A percentile compares a stretch with the other conserved stretches of the same genome.
These are phyloP conservation scores for Hypoxylon subgilvum DNA, from an alignment of 495 filamentous ascomycete species.

Conservation along the genomic window DNA sequence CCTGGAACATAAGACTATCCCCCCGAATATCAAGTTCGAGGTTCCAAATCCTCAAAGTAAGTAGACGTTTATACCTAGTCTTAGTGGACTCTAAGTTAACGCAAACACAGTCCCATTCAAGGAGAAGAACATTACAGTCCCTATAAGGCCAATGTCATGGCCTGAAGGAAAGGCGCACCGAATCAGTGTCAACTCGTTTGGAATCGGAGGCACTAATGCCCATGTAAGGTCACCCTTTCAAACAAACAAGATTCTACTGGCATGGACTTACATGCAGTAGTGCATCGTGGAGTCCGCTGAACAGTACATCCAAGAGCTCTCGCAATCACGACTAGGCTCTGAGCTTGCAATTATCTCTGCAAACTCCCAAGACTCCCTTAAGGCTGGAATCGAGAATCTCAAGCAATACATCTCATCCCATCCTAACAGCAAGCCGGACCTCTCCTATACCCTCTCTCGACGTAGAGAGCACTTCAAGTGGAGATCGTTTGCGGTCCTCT, in stretches of 20 bases:
- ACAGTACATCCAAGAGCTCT: not conserved
- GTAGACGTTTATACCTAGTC: not conserved
- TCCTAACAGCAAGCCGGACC: not conserved
- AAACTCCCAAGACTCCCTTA: not conserved
- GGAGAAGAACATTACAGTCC: not conserved
- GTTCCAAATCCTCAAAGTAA: conserved; percentile 1
- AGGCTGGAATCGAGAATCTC: not conserved
- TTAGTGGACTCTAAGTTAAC: not conserved
- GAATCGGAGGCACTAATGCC: conserved; percentile 44
- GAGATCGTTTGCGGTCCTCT: not conserved
- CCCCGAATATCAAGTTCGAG: conserved; percentile 35
- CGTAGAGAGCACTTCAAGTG: not conserved
- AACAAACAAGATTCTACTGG: not conserved
- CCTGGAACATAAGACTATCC: conserved; percentile 49
- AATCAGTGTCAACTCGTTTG: conserved; percentile 40
- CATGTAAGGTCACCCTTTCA: conserved; percentile 18
- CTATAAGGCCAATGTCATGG: conserved; percentile 17
- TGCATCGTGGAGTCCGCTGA: not conserved
- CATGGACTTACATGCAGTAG: not conserved
- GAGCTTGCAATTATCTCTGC: not conserved
- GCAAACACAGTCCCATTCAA: conserved; percentile 6
- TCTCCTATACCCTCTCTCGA: not conserved
- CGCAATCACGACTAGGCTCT: not conserved
- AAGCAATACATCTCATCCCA: not conserved
- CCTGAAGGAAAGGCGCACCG: conserved; percentile 13